Evolutionary conservation across 176 grass and related monocot genomes (phyloP), one percentile per base, ranked within the genome.

Genomic region (Carex pumila): DNA sequence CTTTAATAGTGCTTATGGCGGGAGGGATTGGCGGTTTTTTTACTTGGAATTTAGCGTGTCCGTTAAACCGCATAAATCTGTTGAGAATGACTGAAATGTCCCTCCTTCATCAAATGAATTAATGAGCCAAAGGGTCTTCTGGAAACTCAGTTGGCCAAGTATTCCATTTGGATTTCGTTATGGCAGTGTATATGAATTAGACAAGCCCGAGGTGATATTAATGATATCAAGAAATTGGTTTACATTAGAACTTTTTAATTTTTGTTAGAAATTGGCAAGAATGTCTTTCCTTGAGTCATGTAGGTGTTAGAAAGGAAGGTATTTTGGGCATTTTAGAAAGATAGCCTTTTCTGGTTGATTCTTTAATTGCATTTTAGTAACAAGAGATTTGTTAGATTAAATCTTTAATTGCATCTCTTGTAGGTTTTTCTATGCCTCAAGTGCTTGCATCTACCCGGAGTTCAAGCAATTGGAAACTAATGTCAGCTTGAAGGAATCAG

Each of bases 391-490:
- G 49, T 55, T 75, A 32, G 12, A 43, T 71, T 77, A 55, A 54
- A 53, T 53, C 1, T 50, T 14, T 75, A 9, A 78, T 78, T 32
- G 31, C 29, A 78, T 57, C 50, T 78, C 12, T 54, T 57, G 4
- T 79, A 93, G 94, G 89, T 91, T 96, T 55, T 96, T 96, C 70
- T 96, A 93, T 56, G 91, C 94, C n/a, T 96, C 94, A 0, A 96
- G 94, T 82, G 94, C 94, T 8, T 96, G 94, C 85, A 96, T 93
- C 73, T 96, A 96, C 87, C 94, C 94, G 37, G 91, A 96, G 49
- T 96, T 96, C 89, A 96, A 93, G 78, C 94, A 96, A 79, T 90
- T 96, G 57, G 94, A 96, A 0, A 96, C 94, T 63, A 96, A 93
- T 85, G 94, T 96, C 39, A 96, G 94, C 91, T 66, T 96, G 89